These are phyloP conservation scores for Mucuna pruriens DNA, from an alignment of 306 rosid species.

Conservation along the genomic window DNA sequence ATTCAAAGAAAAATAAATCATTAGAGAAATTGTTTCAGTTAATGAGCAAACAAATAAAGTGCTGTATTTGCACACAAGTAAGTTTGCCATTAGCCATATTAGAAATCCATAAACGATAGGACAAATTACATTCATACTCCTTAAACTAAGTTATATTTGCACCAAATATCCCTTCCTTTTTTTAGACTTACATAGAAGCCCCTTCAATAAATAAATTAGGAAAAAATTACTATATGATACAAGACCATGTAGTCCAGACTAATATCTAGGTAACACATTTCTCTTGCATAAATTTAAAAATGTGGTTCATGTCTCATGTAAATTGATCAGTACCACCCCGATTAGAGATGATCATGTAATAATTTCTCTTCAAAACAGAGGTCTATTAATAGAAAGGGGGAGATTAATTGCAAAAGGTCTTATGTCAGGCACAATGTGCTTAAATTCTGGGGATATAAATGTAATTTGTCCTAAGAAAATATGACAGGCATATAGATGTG, in stretches of 20 bases:
- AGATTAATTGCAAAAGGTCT: background rate
- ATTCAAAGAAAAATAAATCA: background rate
- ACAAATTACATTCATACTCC: background rate
- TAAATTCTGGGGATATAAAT: background rate
- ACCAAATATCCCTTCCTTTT: background rate
- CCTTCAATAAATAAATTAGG: background rate
- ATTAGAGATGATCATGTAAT: too few species aligned
- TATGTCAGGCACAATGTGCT: background rate
- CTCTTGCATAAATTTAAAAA: too few species aligned
- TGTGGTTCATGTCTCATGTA: background rate
- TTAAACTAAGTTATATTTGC: background rate
- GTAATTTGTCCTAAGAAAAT: background rate
- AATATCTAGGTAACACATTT: too few species aligned
- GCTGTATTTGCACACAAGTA: background rate
- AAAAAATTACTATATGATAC: background rate
- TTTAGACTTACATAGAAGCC: background rate
- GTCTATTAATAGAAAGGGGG: background rate
- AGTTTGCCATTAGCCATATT: background rate
- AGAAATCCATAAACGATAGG: background rate
- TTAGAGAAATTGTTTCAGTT: background rate
- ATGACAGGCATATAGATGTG: background rate
- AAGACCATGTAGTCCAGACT: background rate
- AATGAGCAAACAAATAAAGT: background rate
- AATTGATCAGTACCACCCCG: background rate
- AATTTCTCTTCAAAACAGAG: too few species aligned